Conservation (phyloP, 78 protist genomes). For the Bigelowiella natans region DNA sequence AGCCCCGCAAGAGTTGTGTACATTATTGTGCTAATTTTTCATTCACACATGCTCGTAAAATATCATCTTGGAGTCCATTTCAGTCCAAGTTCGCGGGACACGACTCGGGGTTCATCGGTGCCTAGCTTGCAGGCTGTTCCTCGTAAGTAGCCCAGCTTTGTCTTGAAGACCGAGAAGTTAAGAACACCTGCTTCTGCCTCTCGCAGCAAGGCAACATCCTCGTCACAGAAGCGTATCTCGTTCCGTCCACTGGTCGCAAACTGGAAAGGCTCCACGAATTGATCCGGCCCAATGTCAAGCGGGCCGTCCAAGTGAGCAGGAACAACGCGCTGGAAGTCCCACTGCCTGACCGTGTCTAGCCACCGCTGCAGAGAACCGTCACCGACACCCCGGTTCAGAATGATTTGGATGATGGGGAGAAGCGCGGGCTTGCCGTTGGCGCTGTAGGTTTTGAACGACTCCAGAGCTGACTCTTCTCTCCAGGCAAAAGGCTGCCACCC, state of each 20-base stretch:
- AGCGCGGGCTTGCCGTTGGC: not conserved
- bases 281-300: not conserved
- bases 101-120: too few species aligned
- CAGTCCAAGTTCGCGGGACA: too few species aligned
- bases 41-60: too few species aligned
- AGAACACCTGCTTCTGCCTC: not conserved
- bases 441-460: not conserved
- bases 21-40: too few species aligned
- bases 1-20: too few species aligned
- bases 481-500: slow-evolving; percentile 15
- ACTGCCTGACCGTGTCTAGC: not conserved
- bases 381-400: not conserved
- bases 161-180: not conserved
- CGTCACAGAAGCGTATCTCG: slow-evolving; percentile 19
- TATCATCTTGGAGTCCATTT: too few species aligned
- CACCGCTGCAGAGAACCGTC: not conserved
- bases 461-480: not conserved
- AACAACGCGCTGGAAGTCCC: slow-evolving; percentile 1
- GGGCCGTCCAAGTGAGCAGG: slow-evolving; percentile 18
- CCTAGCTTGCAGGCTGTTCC: not conserved
- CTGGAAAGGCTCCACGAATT: not conserved
- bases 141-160: not conserved
- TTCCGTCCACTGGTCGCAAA: not conserved
- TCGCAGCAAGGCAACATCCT: slow-evolving; percentile 10
- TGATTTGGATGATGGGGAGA: slow-evolving; percentile 19